phyloP scores from a whole-genome alignment of 208 protist species.

The Naegleria lovaniensis region DNA sequence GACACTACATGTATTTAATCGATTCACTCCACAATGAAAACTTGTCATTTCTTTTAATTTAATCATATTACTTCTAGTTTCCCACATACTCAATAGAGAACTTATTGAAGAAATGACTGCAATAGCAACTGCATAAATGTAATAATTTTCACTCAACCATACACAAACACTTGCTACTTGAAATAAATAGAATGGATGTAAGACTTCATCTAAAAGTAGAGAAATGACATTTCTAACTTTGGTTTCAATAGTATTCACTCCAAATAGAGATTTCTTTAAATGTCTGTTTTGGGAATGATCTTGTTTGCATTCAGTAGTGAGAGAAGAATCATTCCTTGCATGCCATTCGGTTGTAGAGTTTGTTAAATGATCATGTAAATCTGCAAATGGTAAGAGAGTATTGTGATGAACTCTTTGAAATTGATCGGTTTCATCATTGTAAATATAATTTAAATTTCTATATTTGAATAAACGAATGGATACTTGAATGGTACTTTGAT shows the following conservation, averaged over 20 bases:
- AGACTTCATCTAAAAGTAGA: conserved; percentile 30
- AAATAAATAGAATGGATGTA: conserved; percentile 35
- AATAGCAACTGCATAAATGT: background rate
- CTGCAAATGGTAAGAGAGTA: background rate
- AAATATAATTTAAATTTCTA: background rate
- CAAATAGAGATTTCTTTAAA: background rate
- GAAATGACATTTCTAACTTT: background rate
- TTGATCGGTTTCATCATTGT: background rate
- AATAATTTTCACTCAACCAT: conserved; percentile 27
- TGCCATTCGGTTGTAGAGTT: background rate
- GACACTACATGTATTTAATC: no score
- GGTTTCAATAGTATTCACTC: conserved; percentile 21
- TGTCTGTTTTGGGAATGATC: background rate
- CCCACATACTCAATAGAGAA: background rate
- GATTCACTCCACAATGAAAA: background rate
- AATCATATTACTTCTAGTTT: conserved; percentile 28
- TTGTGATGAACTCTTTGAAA: background rate
- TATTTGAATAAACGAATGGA: background rate
- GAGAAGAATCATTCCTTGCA: no score
- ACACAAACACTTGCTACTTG: conserved; percentile 28
- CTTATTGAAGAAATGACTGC: background rate
- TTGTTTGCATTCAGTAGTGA: background rate
- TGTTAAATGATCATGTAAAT: background rate
- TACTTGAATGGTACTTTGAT: background rate
- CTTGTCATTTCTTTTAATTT: background rate